These are phyloP conservation scores for Termitomyces sp. DNA, from an alignment of 768 basidiomycete species.

Conservation along the genomic window DNA sequence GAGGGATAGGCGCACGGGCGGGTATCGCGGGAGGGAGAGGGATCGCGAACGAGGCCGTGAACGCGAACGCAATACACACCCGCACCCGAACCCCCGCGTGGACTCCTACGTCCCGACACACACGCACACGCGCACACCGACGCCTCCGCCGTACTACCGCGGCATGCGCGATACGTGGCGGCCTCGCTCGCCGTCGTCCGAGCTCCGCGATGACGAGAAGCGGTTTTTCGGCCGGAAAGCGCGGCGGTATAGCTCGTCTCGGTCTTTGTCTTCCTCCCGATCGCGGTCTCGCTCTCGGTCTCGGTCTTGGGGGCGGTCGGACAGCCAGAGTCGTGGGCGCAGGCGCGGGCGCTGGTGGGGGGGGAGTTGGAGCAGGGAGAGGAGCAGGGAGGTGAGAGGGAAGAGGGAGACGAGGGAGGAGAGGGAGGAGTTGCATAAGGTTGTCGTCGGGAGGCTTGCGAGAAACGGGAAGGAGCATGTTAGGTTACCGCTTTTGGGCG, in stretches of 20 bases:
- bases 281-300: no score
- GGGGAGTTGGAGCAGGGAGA: background rate
- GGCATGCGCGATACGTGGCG: background rate
- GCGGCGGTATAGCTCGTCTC: slow-evolving; percentile 4
- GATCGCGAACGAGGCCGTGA: background rate
- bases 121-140: background rate
- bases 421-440: slow-evolving; percentile 30
- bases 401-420: slow-evolving; percentile 20
- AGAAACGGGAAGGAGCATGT: slow-evolving; percentile 66
- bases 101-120: background rate
- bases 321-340: no score
- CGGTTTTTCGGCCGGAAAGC: slow-evolving; percentile 9
- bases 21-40: no score
- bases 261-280: no score
- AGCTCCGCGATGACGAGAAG: background rate
- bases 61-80: background rate
- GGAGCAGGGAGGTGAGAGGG: slow-evolving; percentile 7
- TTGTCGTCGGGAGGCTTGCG: slow-evolving; percentile 46
- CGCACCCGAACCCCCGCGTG: background rate
- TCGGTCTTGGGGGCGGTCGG: no score
- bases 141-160: background rate
- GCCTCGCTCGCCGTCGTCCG: background rate
- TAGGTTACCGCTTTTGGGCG: slow-evolving; percentile 41
- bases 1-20: background rate
- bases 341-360: slow-evolving; percentile 15